These are phyloP conservation scores for Ogataea thermomethanolica DNA, from an alignment of 805 yeast genomes.

Conservation along the genomic window DNA sequence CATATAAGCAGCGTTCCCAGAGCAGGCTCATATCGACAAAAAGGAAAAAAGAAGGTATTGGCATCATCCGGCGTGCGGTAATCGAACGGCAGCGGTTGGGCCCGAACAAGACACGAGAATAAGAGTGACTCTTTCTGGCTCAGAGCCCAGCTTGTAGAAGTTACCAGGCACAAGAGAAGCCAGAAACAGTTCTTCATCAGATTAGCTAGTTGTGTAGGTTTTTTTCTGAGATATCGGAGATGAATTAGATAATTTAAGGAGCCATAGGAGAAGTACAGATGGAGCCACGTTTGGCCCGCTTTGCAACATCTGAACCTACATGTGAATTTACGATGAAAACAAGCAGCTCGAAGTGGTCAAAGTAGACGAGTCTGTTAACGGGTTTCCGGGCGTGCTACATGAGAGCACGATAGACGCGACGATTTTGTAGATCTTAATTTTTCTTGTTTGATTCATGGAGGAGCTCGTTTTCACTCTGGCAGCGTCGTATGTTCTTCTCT, in stretches of 20 bases:
- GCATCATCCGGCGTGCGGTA: constrained; percentile 10
- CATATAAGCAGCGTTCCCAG: constrained; percentile 26
- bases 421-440: background rate
- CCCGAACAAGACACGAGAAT: constrained; percentile 22
- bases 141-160: constrained; percentile 1
- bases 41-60: constrained; percentile 22
- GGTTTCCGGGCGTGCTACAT: too few species aligned
- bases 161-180: constrained; percentile 2
- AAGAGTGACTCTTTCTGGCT: constrained; percentile 18
- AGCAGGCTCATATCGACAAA: constrained; percentile 27
- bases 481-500: constrained; percentile 11
- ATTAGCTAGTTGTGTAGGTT: background rate
- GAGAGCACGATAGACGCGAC: constrained; percentile 4
- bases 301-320: too few species aligned
- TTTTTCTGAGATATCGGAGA: constrained; percentile 12
- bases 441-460: constrained; percentile 13
- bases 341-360: too few species aligned
- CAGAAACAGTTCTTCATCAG: constrained; percentile 2
- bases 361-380: too few species aligned
- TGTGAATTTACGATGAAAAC: too few species aligned
- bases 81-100: constrained; percentile 18
- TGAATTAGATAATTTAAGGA: background rate
- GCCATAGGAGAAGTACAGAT: too few species aligned
- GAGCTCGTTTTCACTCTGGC: constrained; percentile 23
- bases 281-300: too few species aligned